phyloP scores from a whole-genome alignment of 495 filamentous ascomycete species.

The Annulohypoxylon nitens region DNA sequence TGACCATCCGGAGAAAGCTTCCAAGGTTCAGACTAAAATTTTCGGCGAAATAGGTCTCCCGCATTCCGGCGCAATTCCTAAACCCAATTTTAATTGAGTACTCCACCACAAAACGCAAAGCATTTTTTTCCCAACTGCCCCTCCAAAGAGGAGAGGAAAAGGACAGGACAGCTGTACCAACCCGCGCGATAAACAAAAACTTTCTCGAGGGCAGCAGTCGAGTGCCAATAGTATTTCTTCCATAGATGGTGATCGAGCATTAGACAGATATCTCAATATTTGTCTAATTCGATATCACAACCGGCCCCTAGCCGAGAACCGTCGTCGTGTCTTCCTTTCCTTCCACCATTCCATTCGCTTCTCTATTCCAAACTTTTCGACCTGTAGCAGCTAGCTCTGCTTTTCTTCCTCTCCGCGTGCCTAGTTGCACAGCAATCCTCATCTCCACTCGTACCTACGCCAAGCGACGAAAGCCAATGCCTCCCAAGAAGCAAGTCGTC shows the following conservation, averaged over 20 bases:
- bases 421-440: conserved; percentile 60
- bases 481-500: conserved; percentile 80
- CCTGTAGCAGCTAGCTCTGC: conserved; percentile 75
- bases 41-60: conserved; percentile 36
- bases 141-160: conserved; percentile 35
- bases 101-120: conserved; percentile 45
- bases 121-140: conserved; percentile 41
- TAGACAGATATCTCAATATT: conserved; percentile 42
- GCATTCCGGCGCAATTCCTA: conserved; percentile 37
- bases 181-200: conserved; percentile 34
- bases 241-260: conserved; percentile 31
- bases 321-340: conserved; percentile 64
- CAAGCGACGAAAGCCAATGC: conserved; percentile 71
- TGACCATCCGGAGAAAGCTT: neutral
- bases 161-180: conserved; percentile 46
- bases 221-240: conserved; percentile 27
- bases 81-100: conserved; percentile 41
- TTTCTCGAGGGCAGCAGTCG: conserved; percentile 42
- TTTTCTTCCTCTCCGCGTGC: conserved; percentile 51
- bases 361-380: conserved; percentile 63
- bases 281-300: conserved; percentile 44
- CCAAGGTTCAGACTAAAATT: neutral
- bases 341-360: conserved; percentile 66
- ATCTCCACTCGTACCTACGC: conserved; percentile 64
- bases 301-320: conserved; percentile 48